A percentile compares a stretch with the other conserved stretches of the same genome.
Conservation (phyloP, 768 basidiomycete genomes). For the Rhodosporidiobolus odoratus region DNA sequence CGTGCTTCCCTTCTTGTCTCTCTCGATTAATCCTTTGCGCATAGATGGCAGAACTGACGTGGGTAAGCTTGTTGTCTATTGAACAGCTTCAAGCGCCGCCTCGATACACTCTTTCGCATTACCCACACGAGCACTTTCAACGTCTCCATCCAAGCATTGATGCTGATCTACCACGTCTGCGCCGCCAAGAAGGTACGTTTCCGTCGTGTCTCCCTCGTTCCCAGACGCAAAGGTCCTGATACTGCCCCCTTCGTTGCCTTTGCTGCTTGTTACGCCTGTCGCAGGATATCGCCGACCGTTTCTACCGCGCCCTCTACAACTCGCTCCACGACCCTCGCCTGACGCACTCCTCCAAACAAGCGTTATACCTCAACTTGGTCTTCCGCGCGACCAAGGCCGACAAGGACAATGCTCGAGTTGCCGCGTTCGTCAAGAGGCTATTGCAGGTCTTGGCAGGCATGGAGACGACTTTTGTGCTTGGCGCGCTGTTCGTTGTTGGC, state of each 20-base stretch:
- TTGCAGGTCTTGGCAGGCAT: constrained; percentile 71
- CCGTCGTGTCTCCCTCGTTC: neutral
- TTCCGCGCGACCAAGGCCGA: constrained; percentile 83
- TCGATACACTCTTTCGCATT: constrained; percentile 88
- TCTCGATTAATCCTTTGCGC: neutral
- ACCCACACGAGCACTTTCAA: constrained; percentile 96
- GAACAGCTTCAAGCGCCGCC: constrained; percentile 72
- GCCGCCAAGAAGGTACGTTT: constrained; percentile 48
- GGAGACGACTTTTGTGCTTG: constrained; percentile 79
- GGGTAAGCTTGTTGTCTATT: constrained; percentile 7
- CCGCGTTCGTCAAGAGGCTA: constrained; percentile 75
- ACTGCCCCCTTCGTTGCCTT: neutral
- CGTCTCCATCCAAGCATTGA: constrained; percentile 84
- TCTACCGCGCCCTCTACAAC: constrained; percentile 74
- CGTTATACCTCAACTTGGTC: constrained; percentile 89
- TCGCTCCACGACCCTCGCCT: constrained; percentile 79
- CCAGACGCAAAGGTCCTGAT: no score
- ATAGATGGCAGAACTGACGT: neutral
- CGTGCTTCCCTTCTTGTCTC: constrained; percentile 39
- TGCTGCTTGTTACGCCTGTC: neutral
- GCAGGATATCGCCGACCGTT: constrained; percentile 49
- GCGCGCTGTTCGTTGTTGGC: constrained; percentile 76
- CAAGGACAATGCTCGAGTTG: constrained; percentile 57
- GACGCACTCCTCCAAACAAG: constrained; percentile 78
- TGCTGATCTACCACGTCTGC: constrained; percentile 78